Evolutionary conservation across 495 filamentous ascomycete genomes (phyloP).

Genomic region (Penicillium silybi): DNA sequence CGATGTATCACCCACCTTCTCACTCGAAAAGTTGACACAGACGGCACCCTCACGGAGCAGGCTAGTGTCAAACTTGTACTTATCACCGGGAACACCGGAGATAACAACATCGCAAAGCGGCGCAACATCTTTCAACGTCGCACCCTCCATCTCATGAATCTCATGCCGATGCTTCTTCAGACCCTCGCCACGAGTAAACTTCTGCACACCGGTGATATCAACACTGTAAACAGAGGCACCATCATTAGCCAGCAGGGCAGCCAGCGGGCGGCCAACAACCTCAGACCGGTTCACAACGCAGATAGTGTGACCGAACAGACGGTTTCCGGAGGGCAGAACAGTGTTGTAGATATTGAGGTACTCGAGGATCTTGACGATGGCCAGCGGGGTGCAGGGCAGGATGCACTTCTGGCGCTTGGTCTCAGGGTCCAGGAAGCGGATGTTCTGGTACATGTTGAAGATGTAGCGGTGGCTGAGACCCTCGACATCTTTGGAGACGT

Average conservation of each 20-base stretch:
- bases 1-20: constrained; percentile 53
- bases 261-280: constrained; percentile 89
- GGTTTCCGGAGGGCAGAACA: constrained; percentile 90
- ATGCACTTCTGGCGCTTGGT: constrained; percentile 79
- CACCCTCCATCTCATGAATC: constrained; percentile 71
- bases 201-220: constrained; percentile 86
- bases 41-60: constrained; percentile 83
- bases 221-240: constrained; percentile 93
- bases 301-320: constrained; percentile 84
- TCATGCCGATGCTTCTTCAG: constrained; percentile 78
- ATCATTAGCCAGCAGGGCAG: constrained; percentile 94
- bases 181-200: constrained; percentile 83
- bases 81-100: constrained; percentile 80
- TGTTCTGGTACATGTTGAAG: constrained; percentile 99
- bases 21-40: constrained; percentile 96
- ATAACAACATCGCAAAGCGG: constrained; percentile 92
- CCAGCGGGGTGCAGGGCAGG: constrained; percentile 91
- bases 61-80: constrained; percentile 81
- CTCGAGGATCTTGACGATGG: constrained; percentile 94
- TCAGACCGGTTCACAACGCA: constrained; percentile 94
- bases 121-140: constrained; percentile 71
- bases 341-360: constrained; percentile 94
- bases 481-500: constrained; percentile 89
- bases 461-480: constrained; percentile 90
- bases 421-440: constrained; percentile 82